Evolutionary conservation across 2,329 filamentous ascomycete species (phyloP).

Genomic region (Samsoniella hepiali): DNA sequence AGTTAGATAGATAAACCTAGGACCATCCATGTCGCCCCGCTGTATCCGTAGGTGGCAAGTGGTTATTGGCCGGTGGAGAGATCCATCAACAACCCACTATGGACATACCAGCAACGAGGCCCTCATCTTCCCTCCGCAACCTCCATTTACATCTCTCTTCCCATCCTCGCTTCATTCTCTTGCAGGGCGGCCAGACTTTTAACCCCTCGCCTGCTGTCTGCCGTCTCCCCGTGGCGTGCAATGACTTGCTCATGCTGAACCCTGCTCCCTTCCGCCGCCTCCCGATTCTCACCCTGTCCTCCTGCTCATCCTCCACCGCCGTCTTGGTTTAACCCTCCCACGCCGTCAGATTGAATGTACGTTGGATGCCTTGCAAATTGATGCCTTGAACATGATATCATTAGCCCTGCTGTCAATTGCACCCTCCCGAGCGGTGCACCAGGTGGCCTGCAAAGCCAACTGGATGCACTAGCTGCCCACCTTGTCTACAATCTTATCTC

Average conservation of each 20-base stretch:
- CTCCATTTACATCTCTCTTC: not conserved
- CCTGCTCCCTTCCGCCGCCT: not conserved
- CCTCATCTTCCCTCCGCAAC: not conserved
- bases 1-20: too few species aligned
- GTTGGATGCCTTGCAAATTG: not conserved
- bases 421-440: not conserved
- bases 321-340: not conserved
- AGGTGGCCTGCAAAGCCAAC: not conserved
- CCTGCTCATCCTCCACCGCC: not conserved
- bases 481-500: not conserved
- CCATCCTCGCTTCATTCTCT: not conserved
- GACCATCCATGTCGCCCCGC: too few species aligned
- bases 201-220: not conserved
- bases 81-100: too few species aligned
- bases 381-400: too few species aligned
- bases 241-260: not conserved
- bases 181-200: not conserved
- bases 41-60: too few species aligned
- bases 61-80: too few species aligned
- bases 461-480: not conserved
- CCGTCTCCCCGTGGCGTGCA: slow-evolving; percentile 1
- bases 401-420: not conserved
- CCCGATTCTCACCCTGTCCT: not conserved
- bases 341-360: too few species aligned
- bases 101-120: too few species aligned